Evolutionary conservation across 305 asterid genomes (phyloP), one percentile per base, ranked within the genome.

Genomic region (Solanum hybrid): DNA sequence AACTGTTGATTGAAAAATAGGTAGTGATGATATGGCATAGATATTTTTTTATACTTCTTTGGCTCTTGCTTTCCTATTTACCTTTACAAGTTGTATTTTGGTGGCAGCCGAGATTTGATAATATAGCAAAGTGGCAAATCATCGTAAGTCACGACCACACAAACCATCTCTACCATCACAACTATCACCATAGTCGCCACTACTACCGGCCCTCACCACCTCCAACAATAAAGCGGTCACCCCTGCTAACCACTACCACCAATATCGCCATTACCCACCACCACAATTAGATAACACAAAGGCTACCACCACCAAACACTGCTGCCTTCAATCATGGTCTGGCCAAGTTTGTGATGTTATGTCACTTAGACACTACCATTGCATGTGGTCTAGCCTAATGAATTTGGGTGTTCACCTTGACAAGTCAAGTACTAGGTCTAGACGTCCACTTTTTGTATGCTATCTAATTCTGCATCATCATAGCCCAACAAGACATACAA

Each of bases 1-100:
- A 83, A 84, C 75, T 84, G 75, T 84, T 84, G 75, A 51, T 84
- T 84, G 7, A 29, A 76, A 90, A 90, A 33, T 86, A 37, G 77
- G 69, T 28, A 10, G 16, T 75, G 37, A 28, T 79, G 86, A 69
- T 20, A 79, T 39, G 89, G 42, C 64, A 37, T 6, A 37, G 84
- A 78, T 87, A n/a, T 42, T 69, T 89, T 64, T 64, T 11, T 26
- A 11, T 86, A 13, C 64, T 87, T 40, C 7, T 51, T 51, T 51
- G 67, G 67, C 67, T 51, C 67, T 11, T 84, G 11, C 16, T 26
- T 84, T 71, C 7, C 42, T 35, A 5, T 31, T 16, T 24, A 3
- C 4, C 20, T 61, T 73, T 84, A 33, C 64, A 67, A 71, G 85
- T 40, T 35, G 81, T 36, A 81, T 35, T 40, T 89, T 39, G 71